Conservation (phyloP, 129 eudicot genomes). For the Artemisia annua region DNA sequence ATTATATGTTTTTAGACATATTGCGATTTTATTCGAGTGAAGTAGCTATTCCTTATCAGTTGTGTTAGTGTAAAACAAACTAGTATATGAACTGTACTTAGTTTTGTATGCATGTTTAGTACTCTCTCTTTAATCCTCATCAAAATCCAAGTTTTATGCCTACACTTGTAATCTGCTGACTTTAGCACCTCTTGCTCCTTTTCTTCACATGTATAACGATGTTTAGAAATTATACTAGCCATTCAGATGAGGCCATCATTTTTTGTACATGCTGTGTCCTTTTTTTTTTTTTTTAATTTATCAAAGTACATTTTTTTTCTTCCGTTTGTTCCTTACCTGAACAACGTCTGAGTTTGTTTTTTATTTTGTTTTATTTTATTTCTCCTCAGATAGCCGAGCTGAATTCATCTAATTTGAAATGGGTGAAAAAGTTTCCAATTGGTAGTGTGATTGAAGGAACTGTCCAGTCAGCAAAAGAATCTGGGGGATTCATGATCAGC, state of each 20-base stretch:
- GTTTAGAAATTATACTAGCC: too few species aligned
- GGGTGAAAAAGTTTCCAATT: conserved; percentile 60
- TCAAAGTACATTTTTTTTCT: background rate
- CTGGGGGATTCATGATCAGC: conserved; percentile 67
- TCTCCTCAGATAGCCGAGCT: conserved; percentile 70
- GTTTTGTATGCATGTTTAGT: background rate
- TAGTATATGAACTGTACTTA: background rate
- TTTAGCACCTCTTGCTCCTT: too few species aligned
- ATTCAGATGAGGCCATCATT: too few species aligned
- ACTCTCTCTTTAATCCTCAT: background rate
- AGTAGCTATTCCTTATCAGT: background rate
- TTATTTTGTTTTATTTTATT: too few species aligned
- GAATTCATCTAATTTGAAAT: conserved; percentile 49
- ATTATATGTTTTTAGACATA: background rate
- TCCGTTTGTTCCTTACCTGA: background rate
- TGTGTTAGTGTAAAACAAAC: background rate
- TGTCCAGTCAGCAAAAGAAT: conserved; percentile 65
- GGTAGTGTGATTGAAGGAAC: conserved; percentile 67
- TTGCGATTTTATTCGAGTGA: background rate
- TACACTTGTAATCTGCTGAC: too few species aligned
- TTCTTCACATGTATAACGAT: too few species aligned
- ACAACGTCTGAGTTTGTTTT: conserved; percentile 10
- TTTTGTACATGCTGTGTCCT: too few species aligned
- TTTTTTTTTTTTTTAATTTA: background rate
- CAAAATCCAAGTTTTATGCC: background rate